Conservation (phyloP, 2,329 filamentous ascomycete species). For the Neofusicoccum sp. region DNA sequence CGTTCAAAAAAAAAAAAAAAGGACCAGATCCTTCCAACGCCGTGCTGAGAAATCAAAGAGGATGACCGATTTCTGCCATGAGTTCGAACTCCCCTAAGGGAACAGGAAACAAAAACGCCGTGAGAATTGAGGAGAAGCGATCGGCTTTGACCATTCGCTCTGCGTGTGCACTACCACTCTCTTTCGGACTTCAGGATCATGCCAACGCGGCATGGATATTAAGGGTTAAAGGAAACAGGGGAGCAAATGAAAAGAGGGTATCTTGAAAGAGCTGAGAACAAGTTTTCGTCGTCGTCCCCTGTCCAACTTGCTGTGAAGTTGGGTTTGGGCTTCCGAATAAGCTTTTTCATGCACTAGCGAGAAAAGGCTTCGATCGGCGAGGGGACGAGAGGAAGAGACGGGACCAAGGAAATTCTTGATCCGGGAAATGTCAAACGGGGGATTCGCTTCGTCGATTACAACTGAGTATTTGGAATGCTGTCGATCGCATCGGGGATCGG, state of each 20-base stretch:
- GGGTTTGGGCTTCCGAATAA: neutral
- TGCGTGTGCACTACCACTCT: neutral
- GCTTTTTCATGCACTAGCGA: neutral
- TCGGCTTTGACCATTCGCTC: too few species aligned
- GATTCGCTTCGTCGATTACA: neutral
- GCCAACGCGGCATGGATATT: neutral
- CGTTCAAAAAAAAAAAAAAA: neutral
- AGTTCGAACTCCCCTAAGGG: too few species aligned
- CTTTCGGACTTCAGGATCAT: neutral
- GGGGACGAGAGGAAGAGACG: neutral
- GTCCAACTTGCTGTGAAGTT: neutral
- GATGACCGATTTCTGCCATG: neutral
- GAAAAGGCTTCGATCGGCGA: neutral
- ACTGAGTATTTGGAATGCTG: neutral
- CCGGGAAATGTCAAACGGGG: neutral
- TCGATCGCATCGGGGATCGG: neutral
- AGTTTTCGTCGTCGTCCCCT: neutral
- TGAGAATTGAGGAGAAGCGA: neutral
- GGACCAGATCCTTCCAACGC: neutral
- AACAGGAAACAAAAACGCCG: neutral
- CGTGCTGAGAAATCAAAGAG: neutral
- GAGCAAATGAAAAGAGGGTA: conserved; percentile 5
- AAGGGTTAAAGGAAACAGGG: neutral
- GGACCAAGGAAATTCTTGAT: neutral
- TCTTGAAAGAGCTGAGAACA: conserved; percentile 1